These are phyloP conservation scores for Oldenlandia corymbosa DNA, from an alignment of 257 asterid genomes.

Conservation along the genomic window DNA sequence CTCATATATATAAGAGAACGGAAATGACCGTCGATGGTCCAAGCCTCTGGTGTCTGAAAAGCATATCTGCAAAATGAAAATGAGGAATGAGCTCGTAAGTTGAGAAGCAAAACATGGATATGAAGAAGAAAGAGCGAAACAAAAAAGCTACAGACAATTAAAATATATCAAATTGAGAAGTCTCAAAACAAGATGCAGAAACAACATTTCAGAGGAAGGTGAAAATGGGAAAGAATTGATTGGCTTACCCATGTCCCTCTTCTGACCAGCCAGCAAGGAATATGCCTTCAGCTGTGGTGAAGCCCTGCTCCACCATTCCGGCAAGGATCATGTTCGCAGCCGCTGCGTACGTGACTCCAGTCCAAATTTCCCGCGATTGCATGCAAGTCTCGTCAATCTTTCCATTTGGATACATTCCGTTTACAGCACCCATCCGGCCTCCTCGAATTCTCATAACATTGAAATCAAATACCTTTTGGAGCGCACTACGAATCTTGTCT, in stretches of 20 bases:
- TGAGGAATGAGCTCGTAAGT: not conserved
- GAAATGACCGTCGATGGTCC: slow-evolving; percentile 92
- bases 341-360: slow-evolving; percentile 85
- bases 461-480: slow-evolving; percentile 74
- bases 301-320: slow-evolving; percentile 95
- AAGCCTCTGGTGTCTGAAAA: slow-evolving; percentile 92
- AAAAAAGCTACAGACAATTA: not conserved
- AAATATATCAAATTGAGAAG: no score
- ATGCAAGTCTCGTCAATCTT: slow-evolving; percentile 96
- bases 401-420: slow-evolving; percentile 96
- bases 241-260: slow-evolving; percentile 83
- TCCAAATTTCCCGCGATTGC: slow-evolving; percentile 98
- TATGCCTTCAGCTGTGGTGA: slow-evolving; percentile 82
- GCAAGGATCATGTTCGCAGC: slow-evolving; percentile 98
- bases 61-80: slow-evolving; percentile 52
- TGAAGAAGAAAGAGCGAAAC: not conserved
- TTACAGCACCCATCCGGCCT: slow-evolving; percentile 94
- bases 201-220: no score
- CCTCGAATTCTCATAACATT: slow-evolving; percentile 84
- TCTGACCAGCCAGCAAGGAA: slow-evolving; percentile 98
- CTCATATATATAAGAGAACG: slow-evolving; percentile 95
- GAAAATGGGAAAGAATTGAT: no score
- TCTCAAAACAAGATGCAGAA: not conserved
- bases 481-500: slow-evolving; percentile 58
- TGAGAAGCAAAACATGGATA: not conserved